phyloP scores from a whole-genome alignment of 208 protist species.

The Naegleria lovaniensis region DNA sequence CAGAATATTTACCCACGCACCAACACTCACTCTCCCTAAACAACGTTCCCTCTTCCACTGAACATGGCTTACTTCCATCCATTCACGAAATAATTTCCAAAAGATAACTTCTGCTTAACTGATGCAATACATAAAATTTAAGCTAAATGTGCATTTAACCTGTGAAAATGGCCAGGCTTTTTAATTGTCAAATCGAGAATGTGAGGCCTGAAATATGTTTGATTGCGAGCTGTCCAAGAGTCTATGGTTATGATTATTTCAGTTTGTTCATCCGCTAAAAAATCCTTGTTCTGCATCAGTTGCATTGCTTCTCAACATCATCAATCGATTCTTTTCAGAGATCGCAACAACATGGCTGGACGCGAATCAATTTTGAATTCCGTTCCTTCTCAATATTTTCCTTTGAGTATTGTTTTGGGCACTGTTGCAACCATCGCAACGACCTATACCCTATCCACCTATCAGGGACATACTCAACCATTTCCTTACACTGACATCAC shows the following conservation, averaged over 20 bases:
- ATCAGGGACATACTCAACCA: background rate
- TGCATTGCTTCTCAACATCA: too few relatives aligned
- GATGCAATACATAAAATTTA: too few relatives aligned
- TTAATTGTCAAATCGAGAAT: too few relatives aligned
- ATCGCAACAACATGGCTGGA: too few relatives aligned
- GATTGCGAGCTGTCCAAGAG: too few relatives aligned
- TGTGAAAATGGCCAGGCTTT: too few relatives aligned
- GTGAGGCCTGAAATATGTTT: too few relatives aligned
- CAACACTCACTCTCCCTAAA: background rate
- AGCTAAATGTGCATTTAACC: too few relatives aligned
- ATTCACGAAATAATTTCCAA: background rate
- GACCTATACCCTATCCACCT: background rate
- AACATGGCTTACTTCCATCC: background rate
- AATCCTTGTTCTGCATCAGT: too few relatives aligned
- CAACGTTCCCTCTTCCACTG: background rate
- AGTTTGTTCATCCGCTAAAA: too few relatives aligned
- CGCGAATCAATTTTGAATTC: background rate
- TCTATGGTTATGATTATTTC: too few relatives aligned
- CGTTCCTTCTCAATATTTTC: background rate
- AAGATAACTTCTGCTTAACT: background rate
- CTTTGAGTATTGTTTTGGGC: background rate
- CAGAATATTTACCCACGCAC: background rate
- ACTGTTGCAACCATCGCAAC: background rate
- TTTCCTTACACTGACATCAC: background rate
- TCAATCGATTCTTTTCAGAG: too few relatives aligned